Conservation (phyloP, 345 rosid species). For the Boechera divaricarpa region DNA sequence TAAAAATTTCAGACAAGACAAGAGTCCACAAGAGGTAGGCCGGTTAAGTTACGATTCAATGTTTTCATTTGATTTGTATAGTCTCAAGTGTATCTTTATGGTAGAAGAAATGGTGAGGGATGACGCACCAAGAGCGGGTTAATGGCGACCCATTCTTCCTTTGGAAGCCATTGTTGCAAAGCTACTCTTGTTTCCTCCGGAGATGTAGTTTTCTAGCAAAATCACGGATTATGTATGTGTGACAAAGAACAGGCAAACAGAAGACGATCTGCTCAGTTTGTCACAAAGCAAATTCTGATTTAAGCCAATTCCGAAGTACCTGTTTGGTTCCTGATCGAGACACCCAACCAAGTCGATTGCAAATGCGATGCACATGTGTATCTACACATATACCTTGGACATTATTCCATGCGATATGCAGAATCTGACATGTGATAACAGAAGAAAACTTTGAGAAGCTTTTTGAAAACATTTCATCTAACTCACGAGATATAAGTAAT, state of each 20-base stretch:
- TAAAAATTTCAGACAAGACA: conserved; percentile 6
- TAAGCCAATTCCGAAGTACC: conserved; percentile 44
- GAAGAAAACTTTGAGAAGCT: neutral
- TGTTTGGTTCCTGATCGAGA: conserved; percentile 68
- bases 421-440: conserved; percentile 59
- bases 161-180: conserved; percentile 93
- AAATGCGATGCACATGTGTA: conserved; percentile 92
- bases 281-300: neutral
- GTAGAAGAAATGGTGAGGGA: neutral
- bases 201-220: conserved; percentile 65
- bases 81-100: conserved; percentile 2
- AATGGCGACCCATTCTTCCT: conserved; percentile 90
- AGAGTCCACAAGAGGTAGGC: neutral
- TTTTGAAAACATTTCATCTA: conserved; percentile 8
- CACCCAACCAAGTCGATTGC: conserved; percentile 99
- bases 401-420: conserved; percentile 89
- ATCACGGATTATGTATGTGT: conserved; percentile 23
- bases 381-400: conserved; percentile 97
- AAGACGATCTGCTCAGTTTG: neutral
- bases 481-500: neutral
- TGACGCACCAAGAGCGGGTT: conserved; percentile 84
- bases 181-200: conserved; percentile 96
- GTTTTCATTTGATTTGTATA: neutral
- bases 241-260: conserved; percentile 8
- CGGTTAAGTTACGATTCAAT: neutral